Evolutionary conservation across 169 alveolate genomes (phyloP), one percentile per base, ranked within the genome.

Genomic region (Theileria parva): DNA sequence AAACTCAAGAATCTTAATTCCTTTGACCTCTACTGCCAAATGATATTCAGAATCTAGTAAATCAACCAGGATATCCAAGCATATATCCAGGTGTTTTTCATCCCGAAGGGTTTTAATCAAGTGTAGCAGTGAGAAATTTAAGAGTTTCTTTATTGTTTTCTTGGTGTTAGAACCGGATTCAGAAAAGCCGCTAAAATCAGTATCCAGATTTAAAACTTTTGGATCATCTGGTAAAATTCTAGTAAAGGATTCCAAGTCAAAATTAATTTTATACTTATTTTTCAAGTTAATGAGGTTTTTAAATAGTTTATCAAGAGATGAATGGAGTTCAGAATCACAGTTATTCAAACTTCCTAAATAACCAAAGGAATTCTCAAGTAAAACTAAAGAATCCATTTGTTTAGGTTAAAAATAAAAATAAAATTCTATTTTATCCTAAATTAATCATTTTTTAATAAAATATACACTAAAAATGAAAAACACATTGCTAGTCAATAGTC

Each of bases 51-150:
- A 30, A 32, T 63, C 71, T 39, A 63, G 50, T 7, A 63, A 39
- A 21, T 63, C 71, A 63, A 63, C 50, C 15, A 63, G 71, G 53
- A 17, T 63, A 63, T 63, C 71, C 71, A 63, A 27, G 32, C 71
- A n/a, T 30, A 21, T 39, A 6, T 63, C 71, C 21, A 63, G 32
- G 50, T 63, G 48, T 2, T 63, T 30, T 63, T 63, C 71, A 23
- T 30, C 50, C 71, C 27, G 71, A 7, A 63, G 39, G 19, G 19
- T 32, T 30, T 63, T 39, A 17, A 23, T 28, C 39, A 63, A 13
- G 23, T 30, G 12, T 30, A 63, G 27, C 23, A 63, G 3, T 15
- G 23, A 17, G 11, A 63, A 30, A 21, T 63, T 63, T 63, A 63
- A 63, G 0, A 25, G 50, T 21, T 21, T 63, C 32, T 63, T 63